These are phyloP conservation scores for grape (Vitis vinifera) DNA, from an alignment of 164 flowering plant genomes.

Conservation along the genomic window ASM3070453v1 NC_081806.1:20249501-20250000, in stretches of 20 bases:
- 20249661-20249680: too few species aligned
- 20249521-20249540: not conserved
- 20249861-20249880: slow-evolving; percentile 84
- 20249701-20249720: not conserved
- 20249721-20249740: not conserved
- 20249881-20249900: slow-evolving; percentile 85
- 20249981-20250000: slow-evolving; percentile 92
- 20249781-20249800: not conserved
- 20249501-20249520: not conserved
- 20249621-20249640: too few species aligned
- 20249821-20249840: slow-evolving; percentile 85
- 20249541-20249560: not conserved
- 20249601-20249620: too few species aligned
- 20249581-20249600: too few species aligned
- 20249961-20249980: slow-evolving; percentile 79
- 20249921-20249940: slow-evolving; percentile 93
- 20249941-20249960: slow-evolving; percentile 89
- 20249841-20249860: slow-evolving; percentile 90
- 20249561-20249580: not conserved
- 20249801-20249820: slow-evolving; percentile 85
- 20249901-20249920: slow-evolving; percentile 86
- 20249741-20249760: not conserved
- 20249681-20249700: not conserved
- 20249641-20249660: too few species aligned
- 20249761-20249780: not conserved